phyloP scores from a whole-genome alignment of 1,284 basidiomycete species.

The Dichomitus squalens region DNA sequence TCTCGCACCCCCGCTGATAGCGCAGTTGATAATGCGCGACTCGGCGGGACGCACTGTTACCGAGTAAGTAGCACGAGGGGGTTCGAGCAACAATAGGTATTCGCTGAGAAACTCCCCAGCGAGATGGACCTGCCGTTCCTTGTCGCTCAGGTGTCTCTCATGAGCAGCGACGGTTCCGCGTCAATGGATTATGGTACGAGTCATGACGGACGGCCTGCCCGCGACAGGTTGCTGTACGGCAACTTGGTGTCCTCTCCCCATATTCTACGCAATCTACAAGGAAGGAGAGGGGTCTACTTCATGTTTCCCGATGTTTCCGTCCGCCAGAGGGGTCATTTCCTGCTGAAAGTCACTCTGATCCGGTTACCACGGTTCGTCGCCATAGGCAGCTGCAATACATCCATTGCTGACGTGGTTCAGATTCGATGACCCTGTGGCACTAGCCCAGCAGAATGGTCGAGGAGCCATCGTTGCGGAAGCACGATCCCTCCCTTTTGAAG shows the following conservation, averaged over 20 bases:
- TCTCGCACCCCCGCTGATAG: constrained; percentile 78
- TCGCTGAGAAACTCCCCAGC: constrained; percentile 39
- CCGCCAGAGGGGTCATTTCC: constrained; percentile 74
- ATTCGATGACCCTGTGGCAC: constrained; percentile 40
- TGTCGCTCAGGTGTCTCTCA: constrained; percentile 76
- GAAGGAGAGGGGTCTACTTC: constrained; percentile 80
- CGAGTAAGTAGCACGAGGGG: constrained; percentile 58
- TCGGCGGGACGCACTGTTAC: constrained; percentile 62
- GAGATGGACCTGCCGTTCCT: constrained; percentile 83
- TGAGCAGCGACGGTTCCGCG: constrained; percentile 59
- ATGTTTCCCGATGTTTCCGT: constrained; percentile 90
- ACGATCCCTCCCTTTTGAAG: constrained; percentile 76
- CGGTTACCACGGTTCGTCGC: constrained; percentile 74
- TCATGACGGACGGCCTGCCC: constrained; percentile 46
- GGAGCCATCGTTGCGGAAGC: constrained; percentile 67
- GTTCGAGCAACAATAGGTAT: not conserved
- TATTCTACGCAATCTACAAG: constrained; percentile 75
- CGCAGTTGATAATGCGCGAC: constrained; percentile 76
- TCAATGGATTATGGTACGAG: constrained; percentile 58
- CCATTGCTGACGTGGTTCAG: constrained; percentile 3
- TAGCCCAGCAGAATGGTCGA: constrained; percentile 49
- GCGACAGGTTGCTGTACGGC: constrained; percentile 76
- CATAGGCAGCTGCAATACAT: not conserved
- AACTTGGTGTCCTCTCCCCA: constrained; percentile 82
- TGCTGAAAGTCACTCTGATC: constrained; percentile 74